Base-by-base conservation (phyloP, 108 stramenopile genomes). In the Nitzschia sp. region DNA sequence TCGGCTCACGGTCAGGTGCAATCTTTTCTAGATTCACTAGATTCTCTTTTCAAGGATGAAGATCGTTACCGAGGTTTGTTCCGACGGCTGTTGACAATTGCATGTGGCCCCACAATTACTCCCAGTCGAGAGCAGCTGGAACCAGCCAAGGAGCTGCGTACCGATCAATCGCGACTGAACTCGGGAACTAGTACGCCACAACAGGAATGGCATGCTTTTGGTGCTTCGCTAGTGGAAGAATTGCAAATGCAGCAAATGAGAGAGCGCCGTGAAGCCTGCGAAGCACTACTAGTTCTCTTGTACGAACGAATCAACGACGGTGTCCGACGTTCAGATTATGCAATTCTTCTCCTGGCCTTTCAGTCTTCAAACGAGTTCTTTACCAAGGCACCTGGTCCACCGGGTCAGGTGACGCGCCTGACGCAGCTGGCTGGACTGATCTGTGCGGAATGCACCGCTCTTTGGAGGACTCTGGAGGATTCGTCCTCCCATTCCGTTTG, bases 251-350 rank as follows among this genome's bases (percentile, higher is more conserved):
- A 71, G 30, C 38, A 59, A n/a, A 23, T 26, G 18, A n/a, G 61
- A 71, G 79, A 80, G 58, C 71, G 82, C 34, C 55, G 57, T 3
- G 83, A 81, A 68, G 84, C 89, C 25, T 51, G 82, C 56, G 89
- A 90, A 36, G 76, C 79, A 9, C 64, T 90, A 34, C 57, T 85
- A 25, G 72, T 81, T 6, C 48, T 87, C 26, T 46, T 84, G 33
- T 90, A 90, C 36, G 70, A 85, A 47, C 71, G 84, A 21, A 70
- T 87, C 31, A 74, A 83, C 8, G 80, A 78, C 2, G 86, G 84
- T 2, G 70, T 83, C 15, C 49, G 59, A 18, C 72, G 85, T 25
- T 45, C 26, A 1, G 88, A 89, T 64, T 66, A 54, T 34, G 63
- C 54, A 11, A 3, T 72, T 9, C 24, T 72, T 47, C 35, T 79